Base-by-base conservation (phyloP, 495 filamentous ascomycete genomes). In the Geoglossum glabrum region DNA sequence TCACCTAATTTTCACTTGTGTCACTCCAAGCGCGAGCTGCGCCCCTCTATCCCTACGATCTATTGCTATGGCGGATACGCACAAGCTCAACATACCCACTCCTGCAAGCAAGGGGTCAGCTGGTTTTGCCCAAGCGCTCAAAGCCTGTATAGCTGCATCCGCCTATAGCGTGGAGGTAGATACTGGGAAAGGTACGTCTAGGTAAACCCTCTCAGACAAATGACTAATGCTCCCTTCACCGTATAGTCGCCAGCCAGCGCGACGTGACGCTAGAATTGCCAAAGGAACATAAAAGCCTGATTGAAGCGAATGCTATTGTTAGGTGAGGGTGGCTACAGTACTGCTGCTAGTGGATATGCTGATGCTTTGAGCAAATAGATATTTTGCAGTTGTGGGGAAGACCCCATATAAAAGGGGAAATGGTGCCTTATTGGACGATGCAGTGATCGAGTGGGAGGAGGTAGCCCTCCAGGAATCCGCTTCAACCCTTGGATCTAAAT, bases 391-490 rank as follows among this genome's bases (percentile, higher is more conserved):
- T 31, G 49, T 52, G 49, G 49, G 49, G 17, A 28, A 52, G 28
- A 52, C 23, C 9, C 49, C 49, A 3, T 52, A 31, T 11, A 65
- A 61, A 54, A 52, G 60, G 15, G 58, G 54, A 1, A 54, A 63
- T 50, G 57, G 45, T 9, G 50, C 57, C 23, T 33, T 67, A 23
- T 64, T 61, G 33, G 63, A 67, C 28, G 59, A 50, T 60, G 65
- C 65, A 26, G 57, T 67, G 58, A 64, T 65, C 45, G 65, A 67
- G 27, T 67, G 65, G 55, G 65, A 67, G 47, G 65, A 67, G 47
- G 60, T 58, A 17, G 33, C 57, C 11, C 54, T 62, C 25, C 49
- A 52, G 23, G 49, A 26, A 13, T 28, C 49, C 17, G 3, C 25
- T 13, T 27, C 49, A 19, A 15, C 2, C 11, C 21, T 27, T 52